These are phyloP conservation scores for Trapa incisa DNA, from an alignment of 345 rosid genomes.

Conservation along the genomic window DNA sequence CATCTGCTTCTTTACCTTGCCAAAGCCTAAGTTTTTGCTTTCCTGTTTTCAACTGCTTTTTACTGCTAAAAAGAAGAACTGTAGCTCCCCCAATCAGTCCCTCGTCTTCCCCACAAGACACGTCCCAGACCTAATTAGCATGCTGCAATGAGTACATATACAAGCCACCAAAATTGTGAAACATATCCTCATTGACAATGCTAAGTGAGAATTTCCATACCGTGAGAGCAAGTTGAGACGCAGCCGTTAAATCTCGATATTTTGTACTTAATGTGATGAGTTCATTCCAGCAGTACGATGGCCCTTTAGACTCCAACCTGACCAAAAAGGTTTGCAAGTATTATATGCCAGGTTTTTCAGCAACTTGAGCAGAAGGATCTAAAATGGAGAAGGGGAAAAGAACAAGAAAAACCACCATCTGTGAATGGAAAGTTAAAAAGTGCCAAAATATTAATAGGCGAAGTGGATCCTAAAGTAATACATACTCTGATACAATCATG, in stretches of 20 bases:
- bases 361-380: not conserved
- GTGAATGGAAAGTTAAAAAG: not conserved
- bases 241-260: slow-evolving; percentile 79
- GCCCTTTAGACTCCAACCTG: slow-evolving; percentile 82
- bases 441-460: not conserved
- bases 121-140: slow-evolving; percentile 73
- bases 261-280: slow-evolving; percentile 69
- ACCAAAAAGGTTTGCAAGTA: not conserved
- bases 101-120: slow-evolving; percentile 70
- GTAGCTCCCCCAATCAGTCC: slow-evolving; percentile 94
- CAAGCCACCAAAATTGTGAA: slow-evolving; percentile 6
- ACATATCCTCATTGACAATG: slow-evolving; percentile 7
- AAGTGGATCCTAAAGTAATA: not conserved
- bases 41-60: slow-evolving; percentile 85
- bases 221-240: slow-evolving; percentile 83
- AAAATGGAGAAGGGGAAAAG: not conserved
- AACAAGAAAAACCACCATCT: not conserved
- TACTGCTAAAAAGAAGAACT: slow-evolving; percentile 73
- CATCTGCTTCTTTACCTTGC: slow-evolving; percentile 86
- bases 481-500: not conserved
- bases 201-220: slow-evolving; percentile 22
- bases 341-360: not conserved
- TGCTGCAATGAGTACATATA: slow-evolving; percentile 3
- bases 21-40: slow-evolving; percentile 94
- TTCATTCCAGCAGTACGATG: slow-evolving; percentile 79